Conservation (phyloP, 1,284 basidiomycete species). For the Ceratobasidium sp. region DNA sequence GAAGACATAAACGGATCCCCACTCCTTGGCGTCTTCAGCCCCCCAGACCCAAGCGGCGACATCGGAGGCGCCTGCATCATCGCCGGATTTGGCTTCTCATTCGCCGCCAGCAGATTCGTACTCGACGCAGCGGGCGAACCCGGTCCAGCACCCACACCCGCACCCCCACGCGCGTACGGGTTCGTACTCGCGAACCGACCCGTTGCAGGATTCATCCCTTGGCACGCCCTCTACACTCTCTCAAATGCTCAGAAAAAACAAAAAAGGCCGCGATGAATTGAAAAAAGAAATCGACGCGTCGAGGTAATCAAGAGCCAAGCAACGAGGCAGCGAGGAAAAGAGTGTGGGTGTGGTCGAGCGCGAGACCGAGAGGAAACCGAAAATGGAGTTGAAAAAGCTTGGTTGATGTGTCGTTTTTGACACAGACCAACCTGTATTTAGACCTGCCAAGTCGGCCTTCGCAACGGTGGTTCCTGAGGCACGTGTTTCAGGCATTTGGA, state of each 20-base stretch:
- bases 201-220: too few species aligned
- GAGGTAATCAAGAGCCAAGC: background rate
- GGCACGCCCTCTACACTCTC: background rate
- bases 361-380: background rate
- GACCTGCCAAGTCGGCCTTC: background rate
- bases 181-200: slow-evolving; percentile 24
- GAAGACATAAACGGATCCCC: slow-evolving; percentile 10
- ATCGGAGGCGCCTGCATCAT: slow-evolving; percentile 16
- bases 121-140: slow-evolving; percentile 18
- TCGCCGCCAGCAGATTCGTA: slow-evolving; percentile 3
- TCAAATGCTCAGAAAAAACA: background rate
- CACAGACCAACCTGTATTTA: background rate
- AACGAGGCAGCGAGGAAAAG: background rate
- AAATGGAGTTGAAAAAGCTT: slow-evolving; percentile 8
- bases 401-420: slow-evolving; percentile 15
- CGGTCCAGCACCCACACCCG: too few species aligned
- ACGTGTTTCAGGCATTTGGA: background rate
- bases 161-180: slow-evolving; percentile 2
- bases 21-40: background rate
- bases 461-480: background rate
- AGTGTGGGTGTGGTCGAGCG: too few species aligned
- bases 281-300: background rate
- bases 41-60: background rate
- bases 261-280: background rate
- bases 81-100: slow-evolving; percentile 24